These are phyloP conservation scores for Chaetomium cochliodes DNA, from an alignment of 495 filamentous ascomycete genomes.

Conservation along the genomic window DNA sequence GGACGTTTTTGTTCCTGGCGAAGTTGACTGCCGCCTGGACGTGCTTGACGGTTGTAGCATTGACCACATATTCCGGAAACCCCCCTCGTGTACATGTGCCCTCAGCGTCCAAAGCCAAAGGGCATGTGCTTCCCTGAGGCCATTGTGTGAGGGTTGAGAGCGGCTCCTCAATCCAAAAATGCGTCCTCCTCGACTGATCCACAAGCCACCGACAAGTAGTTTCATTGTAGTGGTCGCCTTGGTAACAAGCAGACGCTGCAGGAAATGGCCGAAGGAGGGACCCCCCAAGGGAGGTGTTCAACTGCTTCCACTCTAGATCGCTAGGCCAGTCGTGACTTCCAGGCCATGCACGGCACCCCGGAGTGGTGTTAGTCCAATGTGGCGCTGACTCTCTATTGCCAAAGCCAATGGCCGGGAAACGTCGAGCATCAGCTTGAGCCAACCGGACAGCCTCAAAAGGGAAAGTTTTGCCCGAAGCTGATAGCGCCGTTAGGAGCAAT, in stretches of 20 bases:
- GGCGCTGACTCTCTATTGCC: neutral
- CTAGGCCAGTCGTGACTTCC: constrained; percentile 11
- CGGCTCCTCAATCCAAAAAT: constrained; percentile 35
- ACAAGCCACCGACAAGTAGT: constrained; percentile 40
- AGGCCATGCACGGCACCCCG: constrained; percentile 15
- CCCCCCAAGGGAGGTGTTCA: constrained; percentile 10
- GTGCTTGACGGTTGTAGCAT: constrained; percentile 55
- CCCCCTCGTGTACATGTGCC: constrained; percentile 54
- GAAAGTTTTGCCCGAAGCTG: neutral
- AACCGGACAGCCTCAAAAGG: constrained; percentile 1
- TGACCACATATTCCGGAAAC: constrained; percentile 60
- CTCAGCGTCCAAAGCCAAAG: constrained; percentile 30
- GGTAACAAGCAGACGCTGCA: constrained; percentile 54
- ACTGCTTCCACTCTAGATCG: constrained; percentile 1
- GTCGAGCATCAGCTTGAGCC: neutral
- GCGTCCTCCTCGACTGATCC: constrained; percentile 24
- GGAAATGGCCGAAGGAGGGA: constrained; percentile 38
- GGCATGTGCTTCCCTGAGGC: constrained; percentile 41
- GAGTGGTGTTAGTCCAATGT: neutral
- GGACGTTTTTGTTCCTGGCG: constrained; percentile 56
- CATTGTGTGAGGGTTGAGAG: constrained; percentile 38
- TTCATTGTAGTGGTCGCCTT: constrained; percentile 45
- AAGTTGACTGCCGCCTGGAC: constrained; percentile 61
- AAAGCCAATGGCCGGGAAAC: neutral
- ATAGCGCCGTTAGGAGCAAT: neutral